Conservation (phyloP, 352 stramenopile species). For the Pythium brassicae region DNA sequence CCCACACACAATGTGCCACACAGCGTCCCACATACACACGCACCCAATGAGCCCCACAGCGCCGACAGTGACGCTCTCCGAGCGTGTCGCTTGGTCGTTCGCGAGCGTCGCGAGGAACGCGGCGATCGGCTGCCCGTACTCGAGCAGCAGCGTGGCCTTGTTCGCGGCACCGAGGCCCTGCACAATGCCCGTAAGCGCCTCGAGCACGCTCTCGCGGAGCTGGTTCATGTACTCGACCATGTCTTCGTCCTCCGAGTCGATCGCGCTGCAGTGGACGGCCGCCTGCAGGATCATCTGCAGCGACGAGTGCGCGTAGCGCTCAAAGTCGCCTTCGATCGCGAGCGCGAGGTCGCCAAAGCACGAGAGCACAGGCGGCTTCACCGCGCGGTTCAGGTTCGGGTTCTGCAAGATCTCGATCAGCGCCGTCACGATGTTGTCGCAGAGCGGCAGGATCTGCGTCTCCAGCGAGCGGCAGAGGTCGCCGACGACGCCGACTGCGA, state of each 20-base stretch:
- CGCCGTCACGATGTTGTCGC: slow-evolving; percentile 92
- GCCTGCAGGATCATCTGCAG: slow-evolving; percentile 86
- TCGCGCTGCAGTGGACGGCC: slow-evolving; percentile 80
- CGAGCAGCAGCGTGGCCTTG: slow-evolving; percentile 80
- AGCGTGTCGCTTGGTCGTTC: slow-evolving; percentile 72
- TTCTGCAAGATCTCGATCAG: slow-evolving; percentile 96
- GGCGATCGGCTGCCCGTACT: slow-evolving; percentile 82
- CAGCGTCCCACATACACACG: slow-evolving; percentile 8
- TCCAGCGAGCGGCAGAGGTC: slow-evolving; percentile 94
- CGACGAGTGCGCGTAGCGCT: slow-evolving; percentile 79
- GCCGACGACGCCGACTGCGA: slow-evolving; percentile 93
- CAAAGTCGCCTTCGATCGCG: slow-evolving; percentile 91
- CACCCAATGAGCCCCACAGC: slow-evolving; percentile 89
- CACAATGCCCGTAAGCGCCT: slow-evolving; percentile 96
- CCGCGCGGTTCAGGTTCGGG: slow-evolving; percentile 87
- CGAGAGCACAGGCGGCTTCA: slow-evolving; percentile 95
- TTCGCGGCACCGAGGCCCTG: slow-evolving; percentile 91
- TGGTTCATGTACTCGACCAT: slow-evolving; percentile 98
- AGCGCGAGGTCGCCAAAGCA: slow-evolving; percentile 97
- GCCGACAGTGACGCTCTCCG: slow-evolving; percentile 89
- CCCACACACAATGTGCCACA: not conserved
- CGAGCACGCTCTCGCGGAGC: slow-evolving; percentile 93
- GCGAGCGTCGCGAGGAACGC: slow-evolving; percentile 87
- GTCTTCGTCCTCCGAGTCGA: slow-evolving; percentile 94
- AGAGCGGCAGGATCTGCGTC: slow-evolving; percentile 88